Base-by-base conservation (phyloP, 2,329 filamentous ascomycete species). In the Colletotrichum australisinense region DNA sequence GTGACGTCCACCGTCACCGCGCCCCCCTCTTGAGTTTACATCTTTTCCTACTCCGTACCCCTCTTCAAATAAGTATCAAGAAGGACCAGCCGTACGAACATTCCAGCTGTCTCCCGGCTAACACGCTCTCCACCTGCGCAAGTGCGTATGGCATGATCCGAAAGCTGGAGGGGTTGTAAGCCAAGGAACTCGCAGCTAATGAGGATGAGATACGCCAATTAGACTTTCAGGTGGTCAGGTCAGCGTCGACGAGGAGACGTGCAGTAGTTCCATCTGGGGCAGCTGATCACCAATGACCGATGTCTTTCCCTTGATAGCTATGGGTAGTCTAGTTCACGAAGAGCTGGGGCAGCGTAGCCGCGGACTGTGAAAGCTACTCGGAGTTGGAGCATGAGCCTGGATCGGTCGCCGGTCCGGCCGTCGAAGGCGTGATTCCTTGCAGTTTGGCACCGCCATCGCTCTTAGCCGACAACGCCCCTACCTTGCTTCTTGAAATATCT, bases 21-120 rank as follows among this genome's bases (percentile, higher is more conserved):
- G 22, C 35, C 55, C 49, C 35, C 38, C 16, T 30, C 22, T 32
- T 11, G 32, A 22, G 38, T 14, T 49, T 24, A 49, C 24, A 52
- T 19, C 49, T 59, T 55, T 64, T 56, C 7, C 22, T 19, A 30
- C n/a, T n/a, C n/a, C n/a, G n/a, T n/a, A n/a, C 42, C 35, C 52
- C 55, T 53, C 42, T 16, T 58, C 49, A 14, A 35, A 26, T 24
- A 63, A 59, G 56, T 59, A 28, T 58, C 63, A 26, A 53, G 35
- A 35, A 46, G 28, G 26, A 11, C 22, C 42, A 19, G 59, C 16
- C 22, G 6, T 22, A 30, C 52, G 46, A 30, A 63, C 62, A 73
- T 73, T 73, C 67, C 67, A 70, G 24, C 26, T 12, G 35, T 72
- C 67, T 58, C 62, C 63, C 8, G 38, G 67, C 62, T 65, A 71